phyloP scores from a whole-genome alignment of 306 rosid genomes.

The Lagenaria siceraria region DNA sequence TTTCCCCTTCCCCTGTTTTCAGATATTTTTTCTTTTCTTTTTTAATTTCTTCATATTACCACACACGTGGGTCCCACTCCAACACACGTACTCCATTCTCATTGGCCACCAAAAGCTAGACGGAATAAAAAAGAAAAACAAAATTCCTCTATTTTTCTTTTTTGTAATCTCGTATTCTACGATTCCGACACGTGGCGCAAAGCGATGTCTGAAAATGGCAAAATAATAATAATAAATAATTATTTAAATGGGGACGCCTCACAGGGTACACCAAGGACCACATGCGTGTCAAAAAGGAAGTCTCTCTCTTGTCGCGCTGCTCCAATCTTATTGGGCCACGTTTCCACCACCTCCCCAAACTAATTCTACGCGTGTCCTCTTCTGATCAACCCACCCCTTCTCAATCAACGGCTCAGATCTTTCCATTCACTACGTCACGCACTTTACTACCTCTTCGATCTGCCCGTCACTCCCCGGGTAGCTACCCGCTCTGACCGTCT shows the following conservation, averaged over 20 bases:
- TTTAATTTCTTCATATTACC: not conserved
- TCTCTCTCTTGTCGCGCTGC: conserved; percentile 7
- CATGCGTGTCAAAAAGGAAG: conserved; percentile 11
- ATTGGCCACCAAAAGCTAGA: not conserved
- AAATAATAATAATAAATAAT: not conserved
- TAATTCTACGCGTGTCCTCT: not conserved
- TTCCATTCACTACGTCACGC: not conserved
- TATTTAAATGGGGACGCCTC: not conserved
- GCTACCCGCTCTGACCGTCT: not conserved
- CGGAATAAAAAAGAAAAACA: not conserved
- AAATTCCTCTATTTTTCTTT: not conserved
- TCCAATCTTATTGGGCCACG: not conserved
- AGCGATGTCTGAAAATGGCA: not conserved
- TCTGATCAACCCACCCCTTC: not conserved
- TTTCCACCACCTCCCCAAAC: not conserved
- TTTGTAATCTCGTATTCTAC: not conserved
- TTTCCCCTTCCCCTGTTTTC: not conserved
- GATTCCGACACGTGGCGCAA: not conserved
- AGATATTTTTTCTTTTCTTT: not conserved
- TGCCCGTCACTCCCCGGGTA: not conserved
- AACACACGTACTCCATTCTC: not conserved
- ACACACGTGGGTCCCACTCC: not conserved
- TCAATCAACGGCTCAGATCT: not conserved
- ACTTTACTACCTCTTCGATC: not conserved
- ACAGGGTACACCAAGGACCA: conserved; percentile 8